phyloP scores from a whole-genome alignment of 225 moss, liverwort and hornwort species.

The Marchantia polymorpha region DNA sequence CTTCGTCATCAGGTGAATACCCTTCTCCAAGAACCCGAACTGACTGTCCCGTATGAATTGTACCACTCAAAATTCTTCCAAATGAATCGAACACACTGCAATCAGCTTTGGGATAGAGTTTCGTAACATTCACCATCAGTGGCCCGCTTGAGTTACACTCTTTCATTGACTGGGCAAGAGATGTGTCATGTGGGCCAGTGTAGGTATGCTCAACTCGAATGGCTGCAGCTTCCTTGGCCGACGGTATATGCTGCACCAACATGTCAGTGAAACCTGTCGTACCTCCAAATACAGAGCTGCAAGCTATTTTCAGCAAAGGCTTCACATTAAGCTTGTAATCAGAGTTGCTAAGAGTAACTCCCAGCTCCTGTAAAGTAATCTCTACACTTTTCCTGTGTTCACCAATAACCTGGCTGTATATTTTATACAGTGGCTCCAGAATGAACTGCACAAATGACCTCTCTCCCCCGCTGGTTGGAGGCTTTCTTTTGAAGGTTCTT shows the following conservation, averaged over 20 bases:
- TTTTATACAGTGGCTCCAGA: slow-evolving; percentile 87
- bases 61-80: slow-evolving; percentile 89
- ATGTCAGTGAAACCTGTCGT: slow-evolving; percentile 94
- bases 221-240: slow-evolving; percentile 83
- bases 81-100: slow-evolving; percentile 97
- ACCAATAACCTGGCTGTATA: slow-evolving; percentile 98
- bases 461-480: slow-evolving; percentile 78
- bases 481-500: slow-evolving; percentile 74
- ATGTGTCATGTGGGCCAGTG: slow-evolving; percentile 73
- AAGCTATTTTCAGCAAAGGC: slow-evolving; percentile 84
- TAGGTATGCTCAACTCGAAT: slow-evolving; percentile 86
- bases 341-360: slow-evolving; percentile 81
- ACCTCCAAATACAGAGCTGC: slow-evolving; percentile 91
- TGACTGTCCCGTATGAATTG: slow-evolving; percentile 84
- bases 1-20: slow-evolving; percentile 94
- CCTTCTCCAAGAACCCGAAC: slow-evolving; percentile 90
- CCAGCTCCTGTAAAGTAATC: slow-evolving; percentile 69
- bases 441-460: slow-evolving; percentile 97
- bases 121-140: slow-evolving; percentile 90
- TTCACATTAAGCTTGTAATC: slow-evolving; percentile 96
- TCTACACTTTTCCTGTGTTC: slow-evolving; percentile 95
- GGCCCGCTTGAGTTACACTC: slow-evolving; percentile 85
- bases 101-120: slow-evolving; percentile 88
- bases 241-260: slow-evolving; percentile 90
- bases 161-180: slow-evolving; percentile 76